Evolutionary conservation across 2,329 filamentous ascomycete genomes (phyloP).

Genomic region (Aureobasidium sp.): DNA sequence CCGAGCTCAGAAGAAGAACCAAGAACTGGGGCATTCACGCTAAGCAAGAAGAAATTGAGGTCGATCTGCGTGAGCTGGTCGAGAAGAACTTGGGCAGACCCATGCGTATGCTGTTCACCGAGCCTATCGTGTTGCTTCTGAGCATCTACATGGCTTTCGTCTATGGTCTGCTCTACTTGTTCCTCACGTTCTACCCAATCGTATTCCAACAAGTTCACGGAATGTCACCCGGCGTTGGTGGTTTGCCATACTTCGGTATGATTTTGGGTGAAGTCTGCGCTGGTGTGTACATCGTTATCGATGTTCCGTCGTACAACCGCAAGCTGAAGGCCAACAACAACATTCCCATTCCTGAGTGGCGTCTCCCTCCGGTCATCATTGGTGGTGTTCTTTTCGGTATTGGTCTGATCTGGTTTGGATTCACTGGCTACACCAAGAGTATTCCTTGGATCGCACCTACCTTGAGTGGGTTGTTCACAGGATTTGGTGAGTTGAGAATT

Average conservation of each 20-base stretch:
- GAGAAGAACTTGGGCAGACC: conserved; percentile 35
- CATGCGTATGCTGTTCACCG: conserved; percentile 43
- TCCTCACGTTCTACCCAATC: conserved; percentile 76
- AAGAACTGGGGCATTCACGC: conserved; percentile 57
- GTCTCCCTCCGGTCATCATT: conserved; percentile 47
- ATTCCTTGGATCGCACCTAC: conserved; percentile 35
- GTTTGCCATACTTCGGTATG: conserved; percentile 79
- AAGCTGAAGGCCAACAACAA: conserved; percentile 40
- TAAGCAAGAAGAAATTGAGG: conserved; percentile 35
- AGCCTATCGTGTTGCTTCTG: conserved; percentile 44
- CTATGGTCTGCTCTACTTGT: conserved; percentile 66
- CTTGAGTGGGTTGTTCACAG: conserved; percentile 45
- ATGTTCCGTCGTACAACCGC: conserved; percentile 26
- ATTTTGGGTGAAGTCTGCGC: conserved; percentile 25
- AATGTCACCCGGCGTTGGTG: conserved; percentile 62
- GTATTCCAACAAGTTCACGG: conserved; percentile 68
- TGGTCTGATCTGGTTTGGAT: conserved; percentile 32
- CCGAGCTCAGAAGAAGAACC: conserved; percentile 47
- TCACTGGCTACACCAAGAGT: conserved; percentile 28
- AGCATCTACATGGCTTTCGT: conserved; percentile 38
- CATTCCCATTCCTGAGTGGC: conserved; percentile 52
- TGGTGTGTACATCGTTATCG: conserved; percentile 24
- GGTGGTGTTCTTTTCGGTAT: conserved; percentile 37
- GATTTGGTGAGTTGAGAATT: conserved; percentile 41
- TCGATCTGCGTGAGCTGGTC: conserved; percentile 31